phyloP scores from a whole-genome alignment of 2,329 filamentous ascomycete genomes.

The Clonostachys sp. region DNA sequence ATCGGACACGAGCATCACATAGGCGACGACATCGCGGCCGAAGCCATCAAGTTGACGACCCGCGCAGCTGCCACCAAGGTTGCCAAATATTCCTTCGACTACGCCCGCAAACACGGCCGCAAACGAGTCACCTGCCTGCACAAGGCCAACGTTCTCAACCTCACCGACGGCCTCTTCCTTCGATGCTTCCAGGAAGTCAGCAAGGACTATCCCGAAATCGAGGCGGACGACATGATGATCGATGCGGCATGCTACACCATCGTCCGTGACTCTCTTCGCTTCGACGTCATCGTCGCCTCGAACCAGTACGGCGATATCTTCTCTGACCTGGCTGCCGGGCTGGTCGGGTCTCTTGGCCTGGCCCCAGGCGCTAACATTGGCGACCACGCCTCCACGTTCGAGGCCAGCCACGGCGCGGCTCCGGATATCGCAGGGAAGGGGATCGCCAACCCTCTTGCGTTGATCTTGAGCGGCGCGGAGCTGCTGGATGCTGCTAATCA shows the following conservation, averaged over 20 bases:
- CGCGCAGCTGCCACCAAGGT: background rate
- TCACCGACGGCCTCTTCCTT: constrained; percentile 1
- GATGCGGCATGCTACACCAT: background rate
- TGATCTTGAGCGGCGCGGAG: constrained; percentile 68
- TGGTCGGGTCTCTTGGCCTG: constrained; percentile 38
- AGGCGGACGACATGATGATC: constrained; percentile 1
- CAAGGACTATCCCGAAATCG: background rate
- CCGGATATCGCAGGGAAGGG: constrained; percentile 71
- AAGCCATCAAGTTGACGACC: constrained; percentile 1
- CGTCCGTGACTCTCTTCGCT: background rate
- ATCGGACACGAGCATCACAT: background rate
- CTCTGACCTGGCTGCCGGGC: constrained; percentile 36
- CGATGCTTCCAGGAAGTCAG: background rate
- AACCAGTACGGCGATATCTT: constrained; percentile 44
- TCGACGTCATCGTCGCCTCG: constrained; percentile 38
- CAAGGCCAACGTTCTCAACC: background rate
- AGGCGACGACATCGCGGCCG: background rate
- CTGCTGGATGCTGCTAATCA: constrained; percentile 39
- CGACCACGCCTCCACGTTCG: constrained; percentile 65
- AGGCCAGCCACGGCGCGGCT: constrained; percentile 71
- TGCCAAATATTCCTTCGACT: background rate
- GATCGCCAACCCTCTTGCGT: constrained; percentile 68
- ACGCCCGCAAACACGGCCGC: background rate
- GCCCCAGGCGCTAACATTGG: constrained; percentile 38
- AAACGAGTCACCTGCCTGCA: background rate